These are phyloP conservation scores for Leptosphaerulina australis DNA, from an alignment of 2,329 filamentous ascomycete genomes.

Conservation along the genomic window DNA sequence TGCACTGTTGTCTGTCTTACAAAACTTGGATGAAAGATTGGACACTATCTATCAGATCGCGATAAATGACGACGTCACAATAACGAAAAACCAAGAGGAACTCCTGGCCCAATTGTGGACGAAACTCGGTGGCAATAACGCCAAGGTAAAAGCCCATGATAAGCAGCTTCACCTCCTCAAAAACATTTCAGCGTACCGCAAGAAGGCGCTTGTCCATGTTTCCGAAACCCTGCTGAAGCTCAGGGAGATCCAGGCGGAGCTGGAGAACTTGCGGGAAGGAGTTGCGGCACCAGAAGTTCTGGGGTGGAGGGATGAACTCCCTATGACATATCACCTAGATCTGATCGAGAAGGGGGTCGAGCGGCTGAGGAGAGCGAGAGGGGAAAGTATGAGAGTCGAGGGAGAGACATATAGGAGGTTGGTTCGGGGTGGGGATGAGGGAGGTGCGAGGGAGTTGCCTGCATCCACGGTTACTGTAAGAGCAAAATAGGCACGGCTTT, in stretches of 20 bases:
- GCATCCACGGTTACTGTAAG: constrained; percentile 26
- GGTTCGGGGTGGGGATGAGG: constrained; percentile 22
- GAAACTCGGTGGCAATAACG: constrained; percentile 71
- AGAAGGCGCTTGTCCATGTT: constrained; percentile 71
- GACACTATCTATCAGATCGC: constrained; percentile 72
- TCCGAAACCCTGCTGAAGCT: constrained; percentile 72
- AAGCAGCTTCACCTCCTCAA: constrained; percentile 68
- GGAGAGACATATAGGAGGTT: constrained; percentile 53
- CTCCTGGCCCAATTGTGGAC: constrained; percentile 75
- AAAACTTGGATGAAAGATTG: constrained; percentile 71
- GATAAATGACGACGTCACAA: constrained; percentile 65
- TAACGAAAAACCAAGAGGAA: constrained; percentile 66
- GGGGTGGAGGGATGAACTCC: constrained; percentile 60
- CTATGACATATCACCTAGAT: constrained; percentile 75
- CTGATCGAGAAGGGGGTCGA: constrained; percentile 75
- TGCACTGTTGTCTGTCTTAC: constrained; percentile 68
- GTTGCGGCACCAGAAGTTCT: constrained; percentile 70
- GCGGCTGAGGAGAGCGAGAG: constrained; percentile 68
- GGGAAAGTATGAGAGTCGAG: constrained; percentile 64
- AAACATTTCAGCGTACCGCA: constrained; percentile 70
- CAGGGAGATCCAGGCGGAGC: constrained; percentile 71
- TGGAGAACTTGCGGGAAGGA: constrained; percentile 73
- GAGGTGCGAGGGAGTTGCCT: constrained; percentile 21
- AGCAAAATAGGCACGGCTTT: background rate
- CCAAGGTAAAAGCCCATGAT: constrained; percentile 65